A percentile compares a stretch with the other conserved stretches of the same genome.
Evolutionary conservation across 2,329 filamentous ascomycete species (phyloP).

Genomic region (Anisogramma anomala): DNA sequence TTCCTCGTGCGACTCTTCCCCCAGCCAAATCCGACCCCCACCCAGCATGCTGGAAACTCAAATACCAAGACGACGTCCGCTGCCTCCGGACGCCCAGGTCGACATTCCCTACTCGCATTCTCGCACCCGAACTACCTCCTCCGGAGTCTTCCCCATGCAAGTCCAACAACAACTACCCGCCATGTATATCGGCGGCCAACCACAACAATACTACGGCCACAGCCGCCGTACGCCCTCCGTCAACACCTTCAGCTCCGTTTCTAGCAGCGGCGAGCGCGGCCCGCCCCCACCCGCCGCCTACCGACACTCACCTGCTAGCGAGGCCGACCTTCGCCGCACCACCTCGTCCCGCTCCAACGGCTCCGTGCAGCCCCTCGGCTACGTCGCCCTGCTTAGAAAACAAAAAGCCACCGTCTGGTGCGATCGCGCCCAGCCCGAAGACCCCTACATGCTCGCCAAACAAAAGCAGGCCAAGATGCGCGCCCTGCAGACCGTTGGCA

Average conservation of each 20-base stretch:
- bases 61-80: slow-evolving; percentile 20
- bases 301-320: slow-evolving; percentile 37
- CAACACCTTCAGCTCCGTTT: slow-evolving; percentile 58
- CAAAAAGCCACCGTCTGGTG: slow-evolving; percentile 99
- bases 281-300: slow-evolving; percentile 42
- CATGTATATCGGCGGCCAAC: slow-evolving; percentile 21
- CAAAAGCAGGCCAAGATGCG: slow-evolving; percentile 80
- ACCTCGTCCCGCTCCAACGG: slow-evolving; percentile 65
- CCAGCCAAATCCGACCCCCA: not conserved
- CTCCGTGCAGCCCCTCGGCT: slow-evolving; percentile 54
- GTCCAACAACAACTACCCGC: slow-evolving; percentile 21
- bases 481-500: slow-evolving; percentile 71
- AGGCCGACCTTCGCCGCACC: slow-evolving; percentile 57
- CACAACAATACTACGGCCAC: slow-evolving; percentile 26
- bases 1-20: slow-evolving; percentile 3
- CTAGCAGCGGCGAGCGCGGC: slow-evolving; percentile 34
- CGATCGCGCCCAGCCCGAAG: slow-evolving; percentile 84
- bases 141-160: slow-evolving; percentile 35
- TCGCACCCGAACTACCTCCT: slow-evolving; percentile 45
- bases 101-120: slow-evolving; percentile 36
- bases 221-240: slow-evolving; percentile 51
- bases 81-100: slow-evolving; percentile 18
- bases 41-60: slow-evolving; percentile 23
- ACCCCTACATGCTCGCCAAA: slow-evolving; percentile 70
- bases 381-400: slow-evolving; percentile 89